These are phyloP conservation scores for Phaeolepiota aurea DNA, from an alignment of 768 basidiomycete species.

Conservation along the genomic window DNA sequence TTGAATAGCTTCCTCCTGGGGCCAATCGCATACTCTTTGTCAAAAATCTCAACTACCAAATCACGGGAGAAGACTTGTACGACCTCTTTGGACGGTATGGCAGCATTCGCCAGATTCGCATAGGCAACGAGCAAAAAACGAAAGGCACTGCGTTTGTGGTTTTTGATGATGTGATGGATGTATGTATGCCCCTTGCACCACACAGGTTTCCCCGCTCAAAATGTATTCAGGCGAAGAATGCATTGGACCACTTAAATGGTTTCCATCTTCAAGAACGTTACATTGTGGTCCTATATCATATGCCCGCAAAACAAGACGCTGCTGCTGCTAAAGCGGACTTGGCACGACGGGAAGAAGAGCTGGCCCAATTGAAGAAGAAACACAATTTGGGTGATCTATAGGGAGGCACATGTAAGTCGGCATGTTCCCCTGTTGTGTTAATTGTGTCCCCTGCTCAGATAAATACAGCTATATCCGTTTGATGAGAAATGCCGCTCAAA, in stretches of 20 bases:
- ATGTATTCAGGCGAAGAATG: conserved; percentile 89
- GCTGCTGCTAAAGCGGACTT: conserved; percentile 90
- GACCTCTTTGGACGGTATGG: conserved; percentile 98
- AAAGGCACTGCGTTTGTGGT: conserved; percentile 97
- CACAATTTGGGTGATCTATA: conserved; percentile 77
- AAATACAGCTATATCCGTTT: no score
- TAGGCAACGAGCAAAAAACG: conserved; percentile 87
- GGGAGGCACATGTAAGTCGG: no score
- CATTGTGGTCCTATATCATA: conserved; percentile 96
- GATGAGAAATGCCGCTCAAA: no score
- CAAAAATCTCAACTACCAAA: conserved; percentile 89
- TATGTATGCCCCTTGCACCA: conserved; percentile 29
- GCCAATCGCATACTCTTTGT: conserved; percentile 90
- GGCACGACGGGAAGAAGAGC: conserved; percentile 84
- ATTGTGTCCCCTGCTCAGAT: no score
- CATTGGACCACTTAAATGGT: conserved; percentile 92
- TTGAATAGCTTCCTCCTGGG: conserved; percentile 81
- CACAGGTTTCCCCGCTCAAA: conserved; percentile 1
- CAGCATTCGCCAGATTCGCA: conserved; percentile 89
- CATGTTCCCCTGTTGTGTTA: no score
- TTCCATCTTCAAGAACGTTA: conserved; percentile 98
- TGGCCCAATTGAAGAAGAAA: conserved; percentile 78
- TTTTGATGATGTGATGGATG: conserved; percentile 94
- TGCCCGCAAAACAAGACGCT: conserved; percentile 95
- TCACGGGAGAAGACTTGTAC: conserved; percentile 90